These are phyloP conservation scores for Crucihimalaya himalaica DNA, from an alignment of 345 rosid species.

Conservation along the genomic window DNA sequence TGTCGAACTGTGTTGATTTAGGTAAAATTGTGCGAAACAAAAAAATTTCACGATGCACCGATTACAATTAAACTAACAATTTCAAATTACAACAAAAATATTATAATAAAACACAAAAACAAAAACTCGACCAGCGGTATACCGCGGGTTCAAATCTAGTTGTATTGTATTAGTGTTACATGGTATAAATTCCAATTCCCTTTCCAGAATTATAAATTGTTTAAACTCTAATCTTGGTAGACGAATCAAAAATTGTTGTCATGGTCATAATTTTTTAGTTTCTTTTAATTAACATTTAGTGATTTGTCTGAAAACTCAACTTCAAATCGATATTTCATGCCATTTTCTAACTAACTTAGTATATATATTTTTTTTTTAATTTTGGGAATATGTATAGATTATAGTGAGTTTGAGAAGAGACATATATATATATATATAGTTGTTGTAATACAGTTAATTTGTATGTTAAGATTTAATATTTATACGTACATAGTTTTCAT, in stretches of 20 bases:
- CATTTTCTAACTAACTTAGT: not conserved
- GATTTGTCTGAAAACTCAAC: not conserved
- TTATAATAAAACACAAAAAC: too few relatives aligned
- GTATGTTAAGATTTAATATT: too few relatives aligned
- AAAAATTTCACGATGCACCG: too few relatives aligned
- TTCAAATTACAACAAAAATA: too few relatives aligned
- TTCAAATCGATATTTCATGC: not conserved
- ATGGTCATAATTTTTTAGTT: not conserved
- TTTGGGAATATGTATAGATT: not conserved
- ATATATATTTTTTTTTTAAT: not conserved
- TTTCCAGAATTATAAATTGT: not conserved
- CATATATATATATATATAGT: not conserved
- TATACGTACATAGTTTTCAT: too few relatives aligned
- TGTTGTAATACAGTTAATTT: not conserved
- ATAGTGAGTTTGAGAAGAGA: too few relatives aligned
- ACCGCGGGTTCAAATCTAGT: too few relatives aligned
- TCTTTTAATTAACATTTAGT: not conserved
- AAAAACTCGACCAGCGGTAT: too few relatives aligned
- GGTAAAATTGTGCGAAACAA: too few relatives aligned
- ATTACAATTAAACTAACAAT: too few relatives aligned
- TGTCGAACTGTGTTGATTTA: too few relatives aligned
- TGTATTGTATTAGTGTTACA: not conserved
- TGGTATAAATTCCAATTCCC: not conserved
- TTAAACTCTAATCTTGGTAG: not conserved
- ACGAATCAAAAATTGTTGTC: not conserved